Conservation (phyloP, 225 moss, liverwort and hornwort genomes). For the Polytrichum formosum region DNA sequence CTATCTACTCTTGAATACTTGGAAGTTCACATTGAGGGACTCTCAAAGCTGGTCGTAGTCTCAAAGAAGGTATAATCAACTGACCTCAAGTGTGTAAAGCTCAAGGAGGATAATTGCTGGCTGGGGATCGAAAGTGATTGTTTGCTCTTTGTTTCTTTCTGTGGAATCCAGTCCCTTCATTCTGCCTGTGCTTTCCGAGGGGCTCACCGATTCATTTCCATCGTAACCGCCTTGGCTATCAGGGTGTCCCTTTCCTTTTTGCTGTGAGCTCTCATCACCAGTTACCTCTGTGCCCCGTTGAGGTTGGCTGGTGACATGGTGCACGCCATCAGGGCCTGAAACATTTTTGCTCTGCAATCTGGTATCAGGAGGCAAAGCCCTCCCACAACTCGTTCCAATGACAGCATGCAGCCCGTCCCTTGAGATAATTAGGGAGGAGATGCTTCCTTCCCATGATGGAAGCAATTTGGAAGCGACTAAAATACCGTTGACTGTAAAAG, state of each 20-base stretch:
- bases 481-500: slow-evolving; percentile 87
- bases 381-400: slow-evolving; percentile 73
- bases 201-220: slow-evolving; percentile 7
- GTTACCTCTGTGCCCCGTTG: no score
- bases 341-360: slow-evolving; percentile 56
- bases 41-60: no score
- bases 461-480: slow-evolving; percentile 69
- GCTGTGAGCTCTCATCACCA: no score
- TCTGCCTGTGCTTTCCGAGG: slow-evolving; percentile 43
- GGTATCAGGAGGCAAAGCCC: slow-evolving; percentile 32
- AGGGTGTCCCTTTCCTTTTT: slow-evolving; percentile 4
- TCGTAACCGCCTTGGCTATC: slow-evolving; percentile 14
- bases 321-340: no score
- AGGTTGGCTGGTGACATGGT: not conserved
- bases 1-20: no score
- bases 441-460: slow-evolving; percentile 74
- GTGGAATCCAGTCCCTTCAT: slow-evolving; percentile 30
- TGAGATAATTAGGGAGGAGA: slow-evolving; percentile 80
- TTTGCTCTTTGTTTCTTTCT: slow-evolving; percentile 29
- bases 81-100: slow-evolving; percentile 87
- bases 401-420: slow-evolving; percentile 77
- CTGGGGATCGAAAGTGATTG: slow-evolving; percentile 55
- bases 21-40: no score
- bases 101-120: slow-evolving; percentile 82
- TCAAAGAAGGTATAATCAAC: not conserved